Evolutionary conservation across 208 protist genomes (phyloP).

Genomic region (Leishmania tropica): DNA sequence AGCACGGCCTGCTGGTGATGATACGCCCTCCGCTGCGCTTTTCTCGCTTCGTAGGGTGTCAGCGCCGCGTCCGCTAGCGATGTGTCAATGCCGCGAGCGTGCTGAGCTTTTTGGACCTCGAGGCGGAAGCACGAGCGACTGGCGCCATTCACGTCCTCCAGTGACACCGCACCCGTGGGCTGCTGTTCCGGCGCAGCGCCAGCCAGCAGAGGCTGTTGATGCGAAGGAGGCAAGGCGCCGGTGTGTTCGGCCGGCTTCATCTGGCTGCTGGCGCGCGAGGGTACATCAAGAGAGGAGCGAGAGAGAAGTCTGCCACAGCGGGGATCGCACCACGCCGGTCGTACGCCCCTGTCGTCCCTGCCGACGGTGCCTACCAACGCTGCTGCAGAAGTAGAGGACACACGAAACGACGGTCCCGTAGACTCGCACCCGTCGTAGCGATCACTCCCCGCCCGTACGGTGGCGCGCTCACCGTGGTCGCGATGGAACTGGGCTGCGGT

Average conservation of each 20-base stretch:
- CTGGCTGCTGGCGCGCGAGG: slow-evolving; percentile 49
- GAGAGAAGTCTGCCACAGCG: slow-evolving; percentile 30
- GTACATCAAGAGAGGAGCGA: slow-evolving; percentile 23
- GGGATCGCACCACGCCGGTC: slow-evolving; percentile 25
- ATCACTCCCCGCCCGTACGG: not conserved
- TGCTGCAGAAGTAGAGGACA: slow-evolving; percentile 19
- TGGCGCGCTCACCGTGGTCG: not conserved
- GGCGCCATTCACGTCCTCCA: slow-evolving; percentile 12
- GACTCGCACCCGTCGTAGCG: slow-evolving; percentile 2
- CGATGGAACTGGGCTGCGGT: not conserved
- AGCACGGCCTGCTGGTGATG: slow-evolving; percentile 56
- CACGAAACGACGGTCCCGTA: slow-evolving; percentile 10
- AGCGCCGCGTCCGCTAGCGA: slow-evolving; percentile 10
- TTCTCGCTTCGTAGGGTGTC: slow-evolving; percentile 13
- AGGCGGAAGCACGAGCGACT: slow-evolving; percentile 53
- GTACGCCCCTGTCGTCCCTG: slow-evolving; percentile 2
- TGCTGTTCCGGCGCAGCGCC: slow-evolving; percentile 11
- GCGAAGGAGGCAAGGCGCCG: slow-evolving; percentile 13
- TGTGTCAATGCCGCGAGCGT: slow-evolving; percentile 27
- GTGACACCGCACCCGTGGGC: not conserved
- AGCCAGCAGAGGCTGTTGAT: slow-evolving; percentile 7
- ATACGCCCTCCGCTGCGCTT: slow-evolving; percentile 28
- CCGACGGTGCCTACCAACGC: slow-evolving; percentile 18
- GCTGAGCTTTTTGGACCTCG: slow-evolving; percentile 35
- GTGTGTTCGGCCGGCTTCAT: slow-evolving; percentile 50